Percentiles rank a stretch among this genome's conserved stretches.
These are phyloP conservation scores for Durio zibethinus DNA, from an alignment of 345 rosid genomes.

Conservation along the genomic window DNA sequence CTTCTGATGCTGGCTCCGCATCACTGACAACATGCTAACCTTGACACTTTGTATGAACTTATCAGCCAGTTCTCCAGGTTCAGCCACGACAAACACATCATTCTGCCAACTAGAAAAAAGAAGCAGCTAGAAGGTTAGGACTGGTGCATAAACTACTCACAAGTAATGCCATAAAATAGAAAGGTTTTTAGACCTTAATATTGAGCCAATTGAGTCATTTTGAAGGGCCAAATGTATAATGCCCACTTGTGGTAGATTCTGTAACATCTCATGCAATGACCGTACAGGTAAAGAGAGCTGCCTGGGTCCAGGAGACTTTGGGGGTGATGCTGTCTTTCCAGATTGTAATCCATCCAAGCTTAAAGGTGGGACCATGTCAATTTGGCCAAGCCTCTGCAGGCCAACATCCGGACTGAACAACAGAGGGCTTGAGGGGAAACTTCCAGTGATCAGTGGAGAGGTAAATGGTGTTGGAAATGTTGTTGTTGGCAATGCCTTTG, in stretches of 20 bases:
- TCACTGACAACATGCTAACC: conserved; percentile 63
- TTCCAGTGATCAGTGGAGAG: conserved; percentile 86
- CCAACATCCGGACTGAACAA: conserved; percentile 80
- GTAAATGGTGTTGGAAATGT: conserved; percentile 79
- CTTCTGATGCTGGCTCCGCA: conserved; percentile 48
- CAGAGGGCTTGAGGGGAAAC: conserved; percentile 90
- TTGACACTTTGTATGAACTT: conserved; percentile 84
- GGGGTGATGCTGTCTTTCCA: conserved; percentile 66
- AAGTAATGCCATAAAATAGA: conserved; percentile 5
- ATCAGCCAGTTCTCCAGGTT: conserved; percentile 93
- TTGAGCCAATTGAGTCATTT: conserved; percentile 72
- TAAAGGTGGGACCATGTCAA: conserved; percentile 89
- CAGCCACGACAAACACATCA: conserved; percentile 97
- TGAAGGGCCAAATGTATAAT: conserved; percentile 88
- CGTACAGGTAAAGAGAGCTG: conserved; percentile 70
- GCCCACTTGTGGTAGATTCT: conserved; percentile 88
- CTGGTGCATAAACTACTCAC: conserved; percentile 14
- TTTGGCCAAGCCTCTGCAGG: conserved; percentile 63
- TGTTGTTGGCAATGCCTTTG: conserved; percentile 51
- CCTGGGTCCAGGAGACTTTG: conserved; percentile 59
- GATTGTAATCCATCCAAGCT: conserved; percentile 78
- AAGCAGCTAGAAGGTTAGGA: conserved; percentile 26
- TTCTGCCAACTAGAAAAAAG: conserved; percentile 75
- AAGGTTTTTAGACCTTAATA: conserved; percentile 63
- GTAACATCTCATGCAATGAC: conserved; percentile 85